Percentiles rank a stretch among this genome's conserved stretches.
Evolutionary conservation across 2,329 filamentous ascomycete species (phyloP).

Genomic region (Arthrobotrys conoides): DNA sequence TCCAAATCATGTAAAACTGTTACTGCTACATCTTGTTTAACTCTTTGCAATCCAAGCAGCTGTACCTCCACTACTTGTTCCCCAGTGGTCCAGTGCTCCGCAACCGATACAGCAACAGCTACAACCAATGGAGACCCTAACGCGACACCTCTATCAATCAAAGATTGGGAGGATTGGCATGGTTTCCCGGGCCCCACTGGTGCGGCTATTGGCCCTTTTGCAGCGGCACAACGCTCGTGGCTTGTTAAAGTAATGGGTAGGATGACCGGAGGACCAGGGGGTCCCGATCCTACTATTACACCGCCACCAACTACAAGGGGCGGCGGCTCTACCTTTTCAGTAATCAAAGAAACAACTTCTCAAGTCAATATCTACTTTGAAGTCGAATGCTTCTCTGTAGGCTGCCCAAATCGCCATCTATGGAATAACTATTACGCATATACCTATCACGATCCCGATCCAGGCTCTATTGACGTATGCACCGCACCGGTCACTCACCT

Average conservation of each 20-base stretch:
- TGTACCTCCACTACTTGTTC: constrained; percentile 10
- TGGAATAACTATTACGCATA: constrained; percentile 14
- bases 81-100: constrained; percentile 11
- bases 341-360: constrained; percentile 1
- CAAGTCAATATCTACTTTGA: constrained; percentile 8
- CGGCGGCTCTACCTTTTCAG: not conserved
- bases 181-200: constrained; percentile 8
- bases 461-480: constrained; percentile 7
- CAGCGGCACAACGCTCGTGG: not conserved
- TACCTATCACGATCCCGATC: constrained; percentile 4
- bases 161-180: not conserved
- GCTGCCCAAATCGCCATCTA: not conserved
- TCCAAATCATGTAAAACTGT: constrained; percentile 8
- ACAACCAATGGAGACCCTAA: not conserved
- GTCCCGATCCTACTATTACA: constrained; percentile 6
- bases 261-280: not conserved
- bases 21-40: constrained; percentile 10
- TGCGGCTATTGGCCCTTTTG: not conserved
- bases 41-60: constrained; percentile 15
- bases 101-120: constrained; percentile 1
- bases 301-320: not conserved
- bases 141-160: not conserved
- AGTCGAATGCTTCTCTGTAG: not conserved
- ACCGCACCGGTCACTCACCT: not conserved
- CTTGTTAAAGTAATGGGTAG: not conserved